Percentiles rank a stretch among this genome's conserved stretches.
These are phyloP conservation scores for Botrytis elliptica DNA, from an alignment of 2,329 filamentous ascomycete species.

Conservation along the genomic window DNA sequence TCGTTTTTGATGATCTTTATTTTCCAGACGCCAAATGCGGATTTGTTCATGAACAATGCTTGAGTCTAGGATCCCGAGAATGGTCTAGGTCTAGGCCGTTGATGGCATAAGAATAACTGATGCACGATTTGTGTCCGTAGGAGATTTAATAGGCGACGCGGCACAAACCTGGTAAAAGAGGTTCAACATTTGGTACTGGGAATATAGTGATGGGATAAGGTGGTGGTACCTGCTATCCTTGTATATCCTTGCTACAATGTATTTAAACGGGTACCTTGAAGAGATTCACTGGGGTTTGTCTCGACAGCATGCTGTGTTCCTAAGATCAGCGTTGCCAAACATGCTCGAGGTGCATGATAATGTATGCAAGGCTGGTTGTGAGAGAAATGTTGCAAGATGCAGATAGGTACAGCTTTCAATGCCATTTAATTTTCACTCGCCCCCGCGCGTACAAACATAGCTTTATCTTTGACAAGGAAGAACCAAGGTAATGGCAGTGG, in stretches of 20 bases:
- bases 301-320: constrained; percentile 19
- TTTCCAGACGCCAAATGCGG: constrained; percentile 18
- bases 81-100: constrained; percentile 16
- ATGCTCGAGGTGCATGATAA: constrained; percentile 21
- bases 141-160: constrained; percentile 23
- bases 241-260: constrained; percentile 19
- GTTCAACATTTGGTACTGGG: constrained; percentile 16
- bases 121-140: constrained; percentile 21
- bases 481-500: background rate
- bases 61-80: constrained; percentile 4
- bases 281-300: constrained; percentile 16
- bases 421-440: background rate
- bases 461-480: background rate
- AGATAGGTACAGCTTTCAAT: background rate
- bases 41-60: constrained; percentile 17
- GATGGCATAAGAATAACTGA: constrained; percentile 12
- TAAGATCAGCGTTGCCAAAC: constrained; percentile 21
- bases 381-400: background rate
- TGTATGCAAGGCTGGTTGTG: constrained; percentile 22
- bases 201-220: constrained; percentile 17
- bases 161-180: constrained; percentile 18
- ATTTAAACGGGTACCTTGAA: constrained; percentile 8
- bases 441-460: constrained; percentile 12
- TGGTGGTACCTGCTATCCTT: constrained; percentile 22
- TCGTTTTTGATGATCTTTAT: constrained; percentile 17